Percentiles rank a stretch among this genome's conserved stretches.
Conservation (phyloP, 345 rosid species). For the Ceriops zippeliana region DNA sequence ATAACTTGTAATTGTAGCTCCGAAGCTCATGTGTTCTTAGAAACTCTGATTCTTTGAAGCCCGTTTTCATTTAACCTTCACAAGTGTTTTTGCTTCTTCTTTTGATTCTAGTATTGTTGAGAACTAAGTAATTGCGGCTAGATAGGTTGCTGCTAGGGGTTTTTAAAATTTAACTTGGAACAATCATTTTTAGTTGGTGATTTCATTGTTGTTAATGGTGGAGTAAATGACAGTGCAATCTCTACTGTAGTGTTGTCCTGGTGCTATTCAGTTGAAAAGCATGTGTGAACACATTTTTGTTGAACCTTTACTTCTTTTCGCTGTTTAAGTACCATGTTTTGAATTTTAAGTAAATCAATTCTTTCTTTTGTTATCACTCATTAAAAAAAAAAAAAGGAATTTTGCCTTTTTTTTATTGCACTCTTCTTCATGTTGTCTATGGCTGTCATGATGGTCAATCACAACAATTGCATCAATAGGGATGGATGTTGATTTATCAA, state of each 20-base stretch:
- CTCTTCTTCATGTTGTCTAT: neutral
- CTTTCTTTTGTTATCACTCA: no score
- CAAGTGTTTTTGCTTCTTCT: neutral
- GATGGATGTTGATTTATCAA: neutral
- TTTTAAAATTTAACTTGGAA: no score
- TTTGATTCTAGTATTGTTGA: neutral
- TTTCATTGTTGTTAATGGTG: no score
- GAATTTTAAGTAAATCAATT: no score
- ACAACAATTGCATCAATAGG: neutral
- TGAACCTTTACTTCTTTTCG: neutral
- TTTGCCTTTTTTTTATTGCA: no score
- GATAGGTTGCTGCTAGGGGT: neutral
- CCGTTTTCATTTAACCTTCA: neutral
- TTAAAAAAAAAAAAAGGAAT: no score
- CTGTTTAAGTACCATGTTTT: no score
- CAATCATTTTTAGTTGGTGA: no score
- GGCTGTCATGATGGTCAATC: neutral
- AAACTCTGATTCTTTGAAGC: neutral
- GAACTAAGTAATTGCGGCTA: neutral
- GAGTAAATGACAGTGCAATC: no score
- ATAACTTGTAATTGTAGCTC: slow-evolving; percentile 1
- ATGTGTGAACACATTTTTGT: neutral
- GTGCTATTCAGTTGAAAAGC: neutral
- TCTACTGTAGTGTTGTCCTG: no score
- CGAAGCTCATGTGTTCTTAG: neutral